A percentile compares a stretch with the other conserved stretches of the same genome.
Evolutionary conservation across 2,329 filamentous ascomycete genomes (phyloP).

Genomic region (Trichoderma cornu-damae): DNA sequence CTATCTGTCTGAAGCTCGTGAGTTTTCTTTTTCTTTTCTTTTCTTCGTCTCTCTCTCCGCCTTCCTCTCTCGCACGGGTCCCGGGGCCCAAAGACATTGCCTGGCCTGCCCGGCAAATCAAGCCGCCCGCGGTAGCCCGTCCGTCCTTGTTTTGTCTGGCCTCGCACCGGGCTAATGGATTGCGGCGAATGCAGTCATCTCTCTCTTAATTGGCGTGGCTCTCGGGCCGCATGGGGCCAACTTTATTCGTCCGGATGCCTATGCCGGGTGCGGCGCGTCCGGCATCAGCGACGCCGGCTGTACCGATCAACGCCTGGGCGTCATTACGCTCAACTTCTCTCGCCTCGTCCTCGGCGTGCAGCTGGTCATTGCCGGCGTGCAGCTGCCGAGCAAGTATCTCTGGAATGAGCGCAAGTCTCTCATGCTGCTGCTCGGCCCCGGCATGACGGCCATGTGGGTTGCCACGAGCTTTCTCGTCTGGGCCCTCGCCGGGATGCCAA

Average conservation of each 20-base stretch:
- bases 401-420: constrained; percentile 73
- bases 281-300: constrained; percentile 29
- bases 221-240: constrained; percentile 76
- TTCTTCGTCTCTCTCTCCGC: neutral
- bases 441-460: constrained; percentile 86
- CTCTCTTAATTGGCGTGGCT: constrained; percentile 68
- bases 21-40: constrained; percentile 29
- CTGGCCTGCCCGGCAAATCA: too few relatives aligned
- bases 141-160: neutral
- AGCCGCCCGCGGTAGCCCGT: too few relatives aligned
- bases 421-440: constrained; percentile 69
- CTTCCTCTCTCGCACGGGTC: too few relatives aligned
- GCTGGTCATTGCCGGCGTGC: constrained; percentile 80
- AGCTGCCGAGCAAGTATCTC: constrained; percentile 79
- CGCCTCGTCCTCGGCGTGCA: constrained; percentile 86
- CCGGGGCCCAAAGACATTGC: too few relatives aligned
- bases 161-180: neutral
- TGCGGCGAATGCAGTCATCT: constrained; percentile 61
- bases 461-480: constrained; percentile 73
- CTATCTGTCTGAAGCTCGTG: constrained; percentile 85
- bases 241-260: constrained; percentile 69
- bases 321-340: constrained; percentile 77
- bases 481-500: constrained; percentile 65
- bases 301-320: constrained; percentile 56
- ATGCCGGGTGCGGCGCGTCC: constrained; percentile 46